These are phyloP conservation scores for Blastobotrys illinoisensis DNA, from an alignment of 1,139 yeast species.

Conservation along the genomic window DNA sequence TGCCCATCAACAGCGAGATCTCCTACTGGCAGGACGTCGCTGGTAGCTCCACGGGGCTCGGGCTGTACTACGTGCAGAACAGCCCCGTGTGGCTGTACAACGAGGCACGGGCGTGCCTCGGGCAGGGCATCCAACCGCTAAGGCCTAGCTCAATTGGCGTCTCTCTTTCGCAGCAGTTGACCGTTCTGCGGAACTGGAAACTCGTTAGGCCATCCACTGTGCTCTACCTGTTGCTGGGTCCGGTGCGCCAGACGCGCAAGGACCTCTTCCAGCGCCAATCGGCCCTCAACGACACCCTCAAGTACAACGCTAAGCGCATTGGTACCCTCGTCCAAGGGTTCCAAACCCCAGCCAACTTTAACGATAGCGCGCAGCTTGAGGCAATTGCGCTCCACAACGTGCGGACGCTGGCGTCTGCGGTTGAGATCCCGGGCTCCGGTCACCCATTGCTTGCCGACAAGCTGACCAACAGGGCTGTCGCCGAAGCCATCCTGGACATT, in stretches of 20 bases:
- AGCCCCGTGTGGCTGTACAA: neutral
- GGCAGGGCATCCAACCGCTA: neutral
- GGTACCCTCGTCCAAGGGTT: neutral
- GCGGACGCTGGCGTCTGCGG: conserved; percentile 6
- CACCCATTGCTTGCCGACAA: neutral
- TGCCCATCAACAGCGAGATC: conserved; percentile 31
- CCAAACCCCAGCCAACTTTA: neutral
- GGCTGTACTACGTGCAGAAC: conserved; percentile 23
- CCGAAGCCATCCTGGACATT: conserved; percentile 3
- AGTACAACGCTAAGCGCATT: neutral
- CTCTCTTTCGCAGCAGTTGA: neutral
- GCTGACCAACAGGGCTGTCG: neutral
- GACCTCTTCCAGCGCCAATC: neutral
- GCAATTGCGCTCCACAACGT: conserved; percentile 8
- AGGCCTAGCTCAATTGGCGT: neutral
- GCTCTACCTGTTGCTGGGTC: neutral
- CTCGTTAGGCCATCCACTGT: neutral
- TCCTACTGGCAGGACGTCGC: conserved; percentile 33
- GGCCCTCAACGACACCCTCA: neutral
- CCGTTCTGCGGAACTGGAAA: neutral
- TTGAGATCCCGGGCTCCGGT: neutral
- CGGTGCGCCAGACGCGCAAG: neutral
- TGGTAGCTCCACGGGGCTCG: conserved; percentile 20
- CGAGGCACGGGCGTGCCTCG: neutral
- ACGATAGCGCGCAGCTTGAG: conserved; percentile 5